A percentile compares a stretch with the other conserved stretches of the same genome.
Evolutionary conservation across 2,329 filamentous ascomycete genomes (phyloP).

Genomic region (Penicillium sp.): DNA sequence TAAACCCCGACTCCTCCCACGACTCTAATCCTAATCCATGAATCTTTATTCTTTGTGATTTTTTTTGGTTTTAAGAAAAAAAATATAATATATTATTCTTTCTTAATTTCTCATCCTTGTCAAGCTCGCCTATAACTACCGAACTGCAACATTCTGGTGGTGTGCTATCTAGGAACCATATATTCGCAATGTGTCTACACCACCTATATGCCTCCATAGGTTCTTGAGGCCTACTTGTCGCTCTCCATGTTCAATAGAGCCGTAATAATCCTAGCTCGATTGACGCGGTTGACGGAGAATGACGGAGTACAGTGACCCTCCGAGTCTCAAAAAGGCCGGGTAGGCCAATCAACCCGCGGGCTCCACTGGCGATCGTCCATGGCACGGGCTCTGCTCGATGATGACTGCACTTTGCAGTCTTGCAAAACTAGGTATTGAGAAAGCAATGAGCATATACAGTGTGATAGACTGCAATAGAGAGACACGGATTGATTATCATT

Average conservation of each 20-base stretch:
- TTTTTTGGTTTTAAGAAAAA: neutral
- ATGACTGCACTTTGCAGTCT: constrained; percentile 16
- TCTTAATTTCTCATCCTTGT: neutral
- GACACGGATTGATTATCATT: too few relatives aligned
- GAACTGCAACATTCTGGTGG: too few relatives aligned
- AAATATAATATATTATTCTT: too few relatives aligned
- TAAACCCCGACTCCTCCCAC: neutral
- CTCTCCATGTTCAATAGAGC: too few relatives aligned
- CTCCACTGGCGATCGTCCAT: constrained; percentile 23
- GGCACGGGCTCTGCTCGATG: constrained; percentile 19
- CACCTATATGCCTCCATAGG: too few relatives aligned
- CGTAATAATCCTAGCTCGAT: neutral
- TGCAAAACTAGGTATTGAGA: too few relatives aligned
- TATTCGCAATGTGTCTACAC: too few relatives aligned
- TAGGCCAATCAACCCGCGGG: constrained; percentile 9
- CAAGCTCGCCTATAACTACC: neutral
- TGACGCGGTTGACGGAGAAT: neutral
- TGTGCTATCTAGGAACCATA: too few relatives aligned
- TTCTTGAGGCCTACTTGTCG: too few relatives aligned
- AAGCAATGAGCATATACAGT: too few relatives aligned
- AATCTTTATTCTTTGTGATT: neutral
- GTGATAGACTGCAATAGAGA: too few relatives aligned
- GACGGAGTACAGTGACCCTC: constrained; percentile 16
- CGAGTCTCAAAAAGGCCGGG: constrained; percentile 2
- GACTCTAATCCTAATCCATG: neutral